Conservation (phyloP, 73 alveolate species). For the Tetrahymena thermophila region DNA sequence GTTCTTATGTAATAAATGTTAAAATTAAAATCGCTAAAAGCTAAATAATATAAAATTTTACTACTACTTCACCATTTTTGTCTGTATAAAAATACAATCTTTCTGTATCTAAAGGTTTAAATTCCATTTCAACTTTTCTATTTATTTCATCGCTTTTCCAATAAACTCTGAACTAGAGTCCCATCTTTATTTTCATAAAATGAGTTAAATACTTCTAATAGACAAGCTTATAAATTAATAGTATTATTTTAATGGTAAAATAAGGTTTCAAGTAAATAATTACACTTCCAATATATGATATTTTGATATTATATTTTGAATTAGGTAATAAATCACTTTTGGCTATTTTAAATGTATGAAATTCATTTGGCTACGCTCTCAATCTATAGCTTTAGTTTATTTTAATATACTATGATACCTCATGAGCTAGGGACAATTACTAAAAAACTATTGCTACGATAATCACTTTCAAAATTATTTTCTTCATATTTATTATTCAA, state of each 20-base stretch:
- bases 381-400: neutral
- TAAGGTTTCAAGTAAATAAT: neutral
- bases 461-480: neutral
- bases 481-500: neutral
- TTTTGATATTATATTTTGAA: neutral
- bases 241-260: too few relatives aligned
- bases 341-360: neutral
- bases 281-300: neutral
- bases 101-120: neutral
- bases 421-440: neutral
- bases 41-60: neutral
- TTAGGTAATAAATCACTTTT: neutral
- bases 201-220: neutral
- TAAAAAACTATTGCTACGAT: neutral
- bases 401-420: neutral
- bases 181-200: neutral
- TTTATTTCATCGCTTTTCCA: neutral
- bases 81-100: neutral
- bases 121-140: neutral
- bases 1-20: neutral
- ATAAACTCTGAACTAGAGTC: neutral
- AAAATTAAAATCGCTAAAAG: too few relatives aligned
- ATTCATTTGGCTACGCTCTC: neutral
- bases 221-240: too few relatives aligned
- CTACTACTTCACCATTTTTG: neutral